These are phyloP conservation scores for Kingdonia uniflora DNA, from an alignment of 164 flowering plant species.

Conservation along the genomic window DNA sequence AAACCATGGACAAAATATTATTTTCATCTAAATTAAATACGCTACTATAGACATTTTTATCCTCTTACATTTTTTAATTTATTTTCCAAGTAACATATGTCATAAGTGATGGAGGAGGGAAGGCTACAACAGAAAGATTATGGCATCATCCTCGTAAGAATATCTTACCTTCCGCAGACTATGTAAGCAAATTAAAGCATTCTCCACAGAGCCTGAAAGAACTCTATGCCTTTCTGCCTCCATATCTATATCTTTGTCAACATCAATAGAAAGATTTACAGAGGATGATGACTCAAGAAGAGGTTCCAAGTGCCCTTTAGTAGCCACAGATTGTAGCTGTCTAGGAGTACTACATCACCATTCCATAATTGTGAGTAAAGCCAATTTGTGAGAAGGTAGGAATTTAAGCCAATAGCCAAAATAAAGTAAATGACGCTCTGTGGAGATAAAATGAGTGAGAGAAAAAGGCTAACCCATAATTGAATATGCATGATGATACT, in stretches of 20 bases:
- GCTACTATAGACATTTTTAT: too few relatives aligned
- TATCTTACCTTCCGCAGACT: conserved; percentile 80
- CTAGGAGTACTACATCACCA: conserved; percentile 30
- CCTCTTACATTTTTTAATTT: too few relatives aligned
- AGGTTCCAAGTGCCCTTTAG: conserved; percentile 41
- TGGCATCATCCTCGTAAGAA: too few relatives aligned
- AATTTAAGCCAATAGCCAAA: conserved; percentile 64
- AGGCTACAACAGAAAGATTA: too few relatives aligned
- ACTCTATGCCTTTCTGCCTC: conserved; percentile 70
- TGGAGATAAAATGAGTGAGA: conserved; percentile 12
- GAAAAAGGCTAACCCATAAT: conserved; percentile 8
- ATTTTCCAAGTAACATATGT: too few relatives aligned
- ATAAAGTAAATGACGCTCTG: conserved; percentile 70
- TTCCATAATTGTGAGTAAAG: conserved; percentile 16
- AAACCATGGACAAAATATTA: too few relatives aligned
- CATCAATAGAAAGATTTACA: conserved; percentile 21
- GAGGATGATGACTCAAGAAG: conserved; percentile 43
- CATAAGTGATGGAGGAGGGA: too few relatives aligned
- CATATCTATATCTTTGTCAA: conserved; percentile 84
- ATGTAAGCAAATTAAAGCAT: conserved; percentile 57
- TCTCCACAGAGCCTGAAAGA: conserved; percentile 63
- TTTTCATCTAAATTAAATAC: too few relatives aligned
- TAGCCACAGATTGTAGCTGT: conserved; percentile 3
- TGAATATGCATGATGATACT: too few relatives aligned
- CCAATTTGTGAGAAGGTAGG: conserved; percentile 40